A percentile compares a stretch with the other conserved stretches of the same genome.
phyloP scores from a whole-genome alignment of 1,139 yeast genomes.

The Debaryomyces sp. region DNA sequence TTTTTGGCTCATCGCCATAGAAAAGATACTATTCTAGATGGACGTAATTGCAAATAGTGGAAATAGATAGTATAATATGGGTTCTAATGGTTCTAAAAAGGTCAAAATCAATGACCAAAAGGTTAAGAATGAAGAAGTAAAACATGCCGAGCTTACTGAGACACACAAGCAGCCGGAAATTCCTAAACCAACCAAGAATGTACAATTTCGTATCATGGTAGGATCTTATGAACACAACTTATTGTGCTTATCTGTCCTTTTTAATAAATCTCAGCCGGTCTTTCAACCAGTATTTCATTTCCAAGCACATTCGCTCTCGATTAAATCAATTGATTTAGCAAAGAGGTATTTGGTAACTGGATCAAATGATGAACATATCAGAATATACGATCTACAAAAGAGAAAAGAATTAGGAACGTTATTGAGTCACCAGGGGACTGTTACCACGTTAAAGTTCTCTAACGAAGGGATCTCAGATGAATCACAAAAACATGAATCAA shows the following conservation, averaged over 20 bases:
- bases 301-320: constrained; percentile 89
- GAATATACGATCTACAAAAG: constrained; percentile 90
- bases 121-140: neutral
- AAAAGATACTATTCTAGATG: neutral
- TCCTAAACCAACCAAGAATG: constrained; percentile 4
- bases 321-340: constrained; percentile 81
- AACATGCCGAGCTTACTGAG: constrained; percentile 3
- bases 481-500: constrained; percentile 12
- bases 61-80: neutral
- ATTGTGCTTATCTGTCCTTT: constrained; percentile 75
- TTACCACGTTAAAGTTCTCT: constrained; percentile 76
- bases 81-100: neutral
- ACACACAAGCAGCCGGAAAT: neutral
- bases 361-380: constrained; percentile 92
- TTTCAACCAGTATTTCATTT: constrained; percentile 96
- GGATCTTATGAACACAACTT: constrained; percentile 97
- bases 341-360: constrained; percentile 91
- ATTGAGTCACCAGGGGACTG: constrained; percentile 87
- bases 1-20: constrained; percentile 11
- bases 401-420: constrained; percentile 92
- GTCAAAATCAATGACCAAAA: neutral
- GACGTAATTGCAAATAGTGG: neutral
- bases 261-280: constrained; percentile 46
- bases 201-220: constrained; percentile 75
- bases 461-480: constrained; percentile 35